Conservation (phyloP, 805 yeast species). For the Middelhovenomyces tepae region DNA sequence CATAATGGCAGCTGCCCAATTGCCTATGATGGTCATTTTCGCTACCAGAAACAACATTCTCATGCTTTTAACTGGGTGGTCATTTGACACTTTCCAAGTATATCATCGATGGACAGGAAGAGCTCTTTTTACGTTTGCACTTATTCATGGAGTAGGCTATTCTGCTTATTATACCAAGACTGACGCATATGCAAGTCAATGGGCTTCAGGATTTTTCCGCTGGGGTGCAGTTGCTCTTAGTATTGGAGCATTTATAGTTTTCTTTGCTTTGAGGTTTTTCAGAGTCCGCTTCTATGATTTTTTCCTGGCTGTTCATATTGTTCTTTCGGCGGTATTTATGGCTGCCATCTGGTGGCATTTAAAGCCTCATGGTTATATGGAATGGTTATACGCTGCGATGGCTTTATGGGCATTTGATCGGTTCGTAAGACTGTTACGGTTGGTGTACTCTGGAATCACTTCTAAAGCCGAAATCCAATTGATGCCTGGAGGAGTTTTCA, state of each 20-base stretch:
- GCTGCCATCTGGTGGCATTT: conserved; percentile 6
- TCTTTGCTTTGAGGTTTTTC: conserved; percentile 40
- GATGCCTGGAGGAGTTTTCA: conserved; percentile 13
- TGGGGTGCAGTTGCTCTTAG: conserved; percentile 37
- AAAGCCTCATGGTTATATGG: conserved; percentile 6
- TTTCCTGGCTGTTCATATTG: conserved; percentile 6
- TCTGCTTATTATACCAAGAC: conserved; percentile 36
- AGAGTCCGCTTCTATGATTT: conserved; percentile 5
- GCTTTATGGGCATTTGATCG: conserved; percentile 69
- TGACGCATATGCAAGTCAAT: conserved; percentile 18
- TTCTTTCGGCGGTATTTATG: conserved; percentile 4
- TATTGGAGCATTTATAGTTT: conserved; percentile 33
- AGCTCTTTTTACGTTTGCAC: conserved; percentile 37
- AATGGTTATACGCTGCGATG: conserved; percentile 42
- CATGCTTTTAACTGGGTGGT: conserved; percentile 51
- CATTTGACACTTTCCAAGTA: conserved; percentile 49
- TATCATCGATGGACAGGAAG: conserved; percentile 60
- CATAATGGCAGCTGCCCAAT: conserved; percentile 40
- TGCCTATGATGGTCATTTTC: conserved; percentile 42
- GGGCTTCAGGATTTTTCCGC: conserved; percentile 17
- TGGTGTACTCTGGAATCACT: conserved; percentile 45
- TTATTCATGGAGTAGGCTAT: conserved; percentile 50
- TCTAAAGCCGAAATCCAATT: conserved; percentile 19
- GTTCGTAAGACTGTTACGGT: conserved; percentile 43
- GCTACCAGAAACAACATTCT: conserved; percentile 66